Evolutionary conservation across 2,329 filamentous ascomycete species (phyloP).

Genomic region (Lasiodiplodia theobromae): DNA sequence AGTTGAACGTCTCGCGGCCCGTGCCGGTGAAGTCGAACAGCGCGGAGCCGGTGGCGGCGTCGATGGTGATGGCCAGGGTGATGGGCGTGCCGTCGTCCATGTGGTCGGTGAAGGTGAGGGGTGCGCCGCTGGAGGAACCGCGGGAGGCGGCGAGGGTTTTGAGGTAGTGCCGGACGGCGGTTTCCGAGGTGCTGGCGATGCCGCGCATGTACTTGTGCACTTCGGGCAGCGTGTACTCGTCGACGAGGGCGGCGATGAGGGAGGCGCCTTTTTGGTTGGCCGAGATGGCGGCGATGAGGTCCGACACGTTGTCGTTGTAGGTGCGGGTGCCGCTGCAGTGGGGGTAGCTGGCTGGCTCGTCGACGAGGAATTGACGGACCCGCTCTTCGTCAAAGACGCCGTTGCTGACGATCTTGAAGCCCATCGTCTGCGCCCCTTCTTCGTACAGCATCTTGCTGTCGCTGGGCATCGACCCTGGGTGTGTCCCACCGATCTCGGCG

Average conservation of each 20-base stretch:
- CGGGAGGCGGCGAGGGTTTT: background rate
- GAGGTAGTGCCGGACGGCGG: conserved; percentile 31
- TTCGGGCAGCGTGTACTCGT: conserved; percentile 20
- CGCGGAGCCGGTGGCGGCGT: conserved; percentile 40
- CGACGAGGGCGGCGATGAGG: conserved; percentile 30
- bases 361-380: conserved; percentile 39
- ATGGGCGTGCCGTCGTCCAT: conserved; percentile 53
- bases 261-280: conserved; percentile 31
- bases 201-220: conserved; percentile 33
- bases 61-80: conserved; percentile 44
- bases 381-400: conserved; percentile 48
- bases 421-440: conserved; percentile 51
- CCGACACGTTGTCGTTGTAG: conserved; percentile 32
- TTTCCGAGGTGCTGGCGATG: conserved; percentile 32
- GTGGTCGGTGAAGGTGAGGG: conserved; percentile 41
- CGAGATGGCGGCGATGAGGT: conserved; percentile 32
- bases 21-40: conserved; percentile 53
- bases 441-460: conserved; percentile 53
- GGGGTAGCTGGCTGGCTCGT: conserved; percentile 45
- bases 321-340: conserved; percentile 48
- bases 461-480: conserved; percentile 52
- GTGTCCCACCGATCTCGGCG: conserved; percentile 50
- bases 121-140: background rate
- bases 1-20: conserved; percentile 43
- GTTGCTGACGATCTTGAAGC: conserved; percentile 35